Percentiles rank a stretch among this genome's conserved stretches.
These are phyloP conservation scores for Jatropha podagrica DNA, from an alignment of 441 rosid genomes.

Conservation along the genomic window DNA sequence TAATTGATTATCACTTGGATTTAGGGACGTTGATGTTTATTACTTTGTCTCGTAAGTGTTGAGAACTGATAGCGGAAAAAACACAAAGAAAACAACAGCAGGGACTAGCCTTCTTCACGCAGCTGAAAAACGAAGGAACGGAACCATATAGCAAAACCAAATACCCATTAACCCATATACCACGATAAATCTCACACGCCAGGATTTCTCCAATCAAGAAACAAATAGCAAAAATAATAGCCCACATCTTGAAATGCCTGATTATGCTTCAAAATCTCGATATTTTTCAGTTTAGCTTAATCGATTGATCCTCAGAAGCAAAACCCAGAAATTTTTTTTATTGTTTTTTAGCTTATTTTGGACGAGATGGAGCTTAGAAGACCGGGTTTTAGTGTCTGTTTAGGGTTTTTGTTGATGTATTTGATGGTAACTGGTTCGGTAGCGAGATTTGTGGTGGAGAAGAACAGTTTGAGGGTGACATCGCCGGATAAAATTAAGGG, in stretches of 20 bases:
- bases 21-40: not conserved
- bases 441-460: slow-evolving; percentile 93
- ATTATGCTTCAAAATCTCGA: slow-evolving; percentile 12
- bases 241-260: not conserved
- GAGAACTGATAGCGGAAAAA: not conserved
- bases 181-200: slow-evolving; percentile 5
- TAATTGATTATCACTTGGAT: not conserved
- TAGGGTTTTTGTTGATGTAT: slow-evolving; percentile 48
- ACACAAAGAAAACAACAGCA: not conserved
- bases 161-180: not conserved
- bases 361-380: slow-evolving; percentile 23
- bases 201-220: not conserved
- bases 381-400: slow-evolving; percentile 13
- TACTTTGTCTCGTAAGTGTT: not conserved
- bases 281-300: slow-evolving; percentile 15
- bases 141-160: not conserved
- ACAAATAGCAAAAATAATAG: not conserved
- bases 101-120: slow-evolving; percentile 7
- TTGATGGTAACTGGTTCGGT: slow-evolving; percentile 22
- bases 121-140: not conserved
- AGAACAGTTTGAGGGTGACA: slow-evolving; percentile 84
- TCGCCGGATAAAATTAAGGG: slow-evolving; percentile 95
- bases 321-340: slow-evolving; percentile 14
- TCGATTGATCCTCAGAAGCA: slow-evolving; percentile 16
- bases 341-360: not conserved